Base-by-base conservation (phyloP, 768 basidiomycete genomes). In the Mycena venus region DNA sequence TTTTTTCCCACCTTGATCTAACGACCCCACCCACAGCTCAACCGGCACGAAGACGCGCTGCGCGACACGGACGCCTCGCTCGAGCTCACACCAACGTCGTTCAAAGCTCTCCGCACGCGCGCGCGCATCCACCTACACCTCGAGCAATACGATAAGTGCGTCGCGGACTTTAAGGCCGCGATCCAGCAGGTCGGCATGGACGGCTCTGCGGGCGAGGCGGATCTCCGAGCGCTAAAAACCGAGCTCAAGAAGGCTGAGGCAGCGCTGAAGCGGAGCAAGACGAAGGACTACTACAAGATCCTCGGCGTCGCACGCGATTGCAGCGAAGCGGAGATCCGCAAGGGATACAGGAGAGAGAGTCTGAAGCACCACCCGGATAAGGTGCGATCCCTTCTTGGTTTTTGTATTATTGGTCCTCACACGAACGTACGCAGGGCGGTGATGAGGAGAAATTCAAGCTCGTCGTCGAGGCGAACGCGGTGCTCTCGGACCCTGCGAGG, bases 391-490 rank as follows among this genome's bases (percentile, higher is more conserved):
- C 21, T 21, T n/a, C 32, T 8, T 38, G 25, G 40, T 67, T 69
- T 7, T 72, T 23, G 49, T 40, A 68, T 36, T 49, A 21, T 17
- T 59, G 29, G 42, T 31, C 32, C 15, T 4, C 74, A 77, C 64
- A n/a, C 62, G 2, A 75, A 21, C 34, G 51, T 58, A 25, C 38
- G 36, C 72, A 95, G 92, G 96, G 97, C 31, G 97, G 97, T 32
- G 95, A 96, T 80, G 97, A 98, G 78, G 98, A 98, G 80, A 94
- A 95, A 78, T 99, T 99, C 90, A 98, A 99, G 83, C 88, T 96
- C 25, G 92, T 96, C 34, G 91, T 87, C 0, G 96, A 96, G 82
- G 95, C 95, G 3, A 88, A 97, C 74, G 89, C 91, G 10, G 93
- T 97, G 4, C 91, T 97, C 3, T 95, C 94, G 0, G 96, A 97